These are phyloP conservation scores for Phycomyces nitens DNA, from an alignment of 192 early-diverging fungal species.

Conservation along the genomic window DNA sequence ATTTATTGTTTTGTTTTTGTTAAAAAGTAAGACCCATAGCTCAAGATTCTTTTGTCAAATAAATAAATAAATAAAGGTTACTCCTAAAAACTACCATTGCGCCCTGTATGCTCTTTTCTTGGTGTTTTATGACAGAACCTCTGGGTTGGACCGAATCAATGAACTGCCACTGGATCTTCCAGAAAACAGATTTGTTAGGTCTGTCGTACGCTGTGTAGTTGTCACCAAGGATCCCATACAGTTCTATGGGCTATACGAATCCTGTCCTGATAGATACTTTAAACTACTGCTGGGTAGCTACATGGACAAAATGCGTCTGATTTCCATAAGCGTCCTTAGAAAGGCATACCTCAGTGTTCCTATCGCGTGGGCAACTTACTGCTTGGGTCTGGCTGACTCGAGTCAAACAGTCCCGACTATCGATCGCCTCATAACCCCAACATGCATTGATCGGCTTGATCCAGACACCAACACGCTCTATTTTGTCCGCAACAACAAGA, in stretches of 20 bases:
- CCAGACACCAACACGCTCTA: not conserved
- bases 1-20: not conserved
- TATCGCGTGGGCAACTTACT: not conserved
- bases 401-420: not conserved
- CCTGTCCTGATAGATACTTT: not conserved
- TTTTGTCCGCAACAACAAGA: not conserved
- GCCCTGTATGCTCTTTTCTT: not conserved
- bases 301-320: not conserved
- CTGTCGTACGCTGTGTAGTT: not conserved
- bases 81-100: slow-evolving; percentile 2
- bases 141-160: not conserved
- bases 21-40: not conserved
- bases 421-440: not conserved
- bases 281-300: not conserved
- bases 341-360: slow-evolving; percentile 2
- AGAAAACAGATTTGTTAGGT: slow-evolving; percentile 1
- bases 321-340: not conserved
- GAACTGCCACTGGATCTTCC: not conserved
- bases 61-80: not conserved
- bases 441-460: slow-evolving; percentile 2
- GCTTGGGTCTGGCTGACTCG: not conserved
- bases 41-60: not conserved
- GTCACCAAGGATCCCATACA: not conserved
- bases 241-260: slow-evolving; percentile 3
- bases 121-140: not conserved